Base-by-base conservation (phyloP, 768 basidiomycete genomes). In the Hydnomerulius pinastri region DNA sequence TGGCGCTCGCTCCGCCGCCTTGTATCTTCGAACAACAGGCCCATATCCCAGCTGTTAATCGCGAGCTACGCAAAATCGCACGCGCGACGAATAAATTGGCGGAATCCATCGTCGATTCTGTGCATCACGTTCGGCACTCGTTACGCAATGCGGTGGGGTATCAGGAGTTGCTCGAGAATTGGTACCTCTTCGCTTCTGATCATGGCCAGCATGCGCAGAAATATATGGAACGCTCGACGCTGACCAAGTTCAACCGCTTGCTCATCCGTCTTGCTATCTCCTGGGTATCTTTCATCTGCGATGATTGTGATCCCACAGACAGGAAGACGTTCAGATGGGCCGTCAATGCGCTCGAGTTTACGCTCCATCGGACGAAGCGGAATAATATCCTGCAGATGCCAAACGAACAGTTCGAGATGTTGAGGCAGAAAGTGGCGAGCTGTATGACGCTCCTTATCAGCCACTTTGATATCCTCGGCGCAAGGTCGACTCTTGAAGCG, bases 211-310 rank as follows among this genome's bases (percentile, higher is more conserved):
- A 95, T 59, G 90, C 88, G 8, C 87, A 92, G 60, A 84, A 86
- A 56, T 85, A 90, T 65, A 90, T 97, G 86, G 93, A 96, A 58
- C 80, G 79, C 13, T 63, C 80, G 0, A 76, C 83, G 0, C 66
- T 86, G 46, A 73, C 79, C 58, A 86, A 87, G 57, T 96, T 97
- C 71, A 88, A 90, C 63, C 82, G 87, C 6, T 77, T 88, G 4
- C 77, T 98, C 28, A 87, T 95, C 68, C 87, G 85, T 53, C 80
- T 98, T 45, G 92, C 95, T 9, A 98, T 98, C 59, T 89, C 91
- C 11, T 99, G 96, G 96, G 92, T 98, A 28, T 87, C 93, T 37
- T 98, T 99, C 76, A 96, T 98, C 56, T 97, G 93, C 71, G 94
- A 98, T 63, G 92, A 95, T 60, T 99, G 97, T 72, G 91, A 97